A percentile compares a stretch with the other conserved stretches of the same genome.
These are phyloP conservation scores for Cochlearia excelsa DNA, from an alignment of 345 rosid genomes.

Conservation along the genomic window DNA sequence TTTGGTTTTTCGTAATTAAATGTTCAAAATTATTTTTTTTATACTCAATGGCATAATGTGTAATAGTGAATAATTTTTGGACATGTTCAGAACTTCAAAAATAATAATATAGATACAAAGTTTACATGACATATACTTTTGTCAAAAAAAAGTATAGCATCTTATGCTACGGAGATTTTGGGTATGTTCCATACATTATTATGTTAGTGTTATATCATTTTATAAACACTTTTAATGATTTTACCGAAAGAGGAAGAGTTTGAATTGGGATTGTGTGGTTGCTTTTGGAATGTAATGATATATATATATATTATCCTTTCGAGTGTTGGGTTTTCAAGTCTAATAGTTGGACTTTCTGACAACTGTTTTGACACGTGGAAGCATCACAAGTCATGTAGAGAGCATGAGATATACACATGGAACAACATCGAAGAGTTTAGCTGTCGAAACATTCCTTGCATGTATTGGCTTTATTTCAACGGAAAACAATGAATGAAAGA, in stretches of 20 bases:
- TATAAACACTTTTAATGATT: not conserved
- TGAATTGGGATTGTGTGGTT: conserved; percentile 21
- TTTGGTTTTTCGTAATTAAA: too few relatives aligned
- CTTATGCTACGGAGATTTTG: too few relatives aligned
- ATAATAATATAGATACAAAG: too few relatives aligned
- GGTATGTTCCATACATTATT: too few relatives aligned
- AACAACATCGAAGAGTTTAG: conserved; percentile 19
- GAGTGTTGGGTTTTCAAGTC: conserved; percentile 21
- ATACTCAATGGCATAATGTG: too few relatives aligned
- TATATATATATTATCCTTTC: conserved; percentile 24
- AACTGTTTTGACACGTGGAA: conserved; percentile 23
- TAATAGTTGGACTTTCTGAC: conserved; percentile 14
- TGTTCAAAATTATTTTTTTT: too few relatives aligned
- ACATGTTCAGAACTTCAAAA: too few relatives aligned
- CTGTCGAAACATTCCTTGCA: conserved; percentile 12
- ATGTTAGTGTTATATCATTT: too few relatives aligned
- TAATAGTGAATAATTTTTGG: too few relatives aligned
- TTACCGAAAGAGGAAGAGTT: conserved; percentile 16
- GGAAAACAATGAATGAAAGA: not conserved
- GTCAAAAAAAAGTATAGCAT: too few relatives aligned
- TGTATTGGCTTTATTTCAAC: conserved; percentile 8
- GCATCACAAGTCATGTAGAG: not conserved
- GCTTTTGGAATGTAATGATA: conserved; percentile 24
- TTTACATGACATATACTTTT: too few relatives aligned
- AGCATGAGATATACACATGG: conserved; percentile 34